Evolutionary conservation across 768 basidiomycete species (phyloP).

Genomic region (Lentinus tigrinus): DNA sequence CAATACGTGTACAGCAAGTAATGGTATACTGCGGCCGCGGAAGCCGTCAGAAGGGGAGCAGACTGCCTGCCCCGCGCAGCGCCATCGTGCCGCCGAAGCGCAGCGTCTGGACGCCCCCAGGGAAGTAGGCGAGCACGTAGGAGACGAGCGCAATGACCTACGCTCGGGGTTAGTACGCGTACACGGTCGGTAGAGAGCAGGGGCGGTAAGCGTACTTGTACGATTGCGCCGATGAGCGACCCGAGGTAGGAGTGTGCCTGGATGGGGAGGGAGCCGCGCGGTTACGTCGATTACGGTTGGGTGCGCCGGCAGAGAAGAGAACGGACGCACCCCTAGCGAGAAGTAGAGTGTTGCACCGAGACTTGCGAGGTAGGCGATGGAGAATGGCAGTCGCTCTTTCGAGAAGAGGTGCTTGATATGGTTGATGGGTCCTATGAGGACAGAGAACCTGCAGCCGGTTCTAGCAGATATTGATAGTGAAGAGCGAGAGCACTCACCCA

Average conservation of each 20-base stretch:
- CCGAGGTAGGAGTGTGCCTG: constrained; percentile 85
- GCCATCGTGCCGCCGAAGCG: constrained; percentile 79
- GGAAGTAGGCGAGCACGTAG: constrained; percentile 95
- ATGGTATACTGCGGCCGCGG: background rate
- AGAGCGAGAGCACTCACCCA: constrained; percentile 57
- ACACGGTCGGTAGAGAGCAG: background rate
- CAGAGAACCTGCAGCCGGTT: constrained; percentile 62
- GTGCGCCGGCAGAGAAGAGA: constrained; percentile 29
- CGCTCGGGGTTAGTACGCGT: background rate
- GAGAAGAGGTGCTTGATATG: constrained; percentile 88
- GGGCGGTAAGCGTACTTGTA: constrained; percentile 54
- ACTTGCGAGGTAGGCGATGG: constrained; percentile 77
- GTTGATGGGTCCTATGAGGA: constrained; percentile 87
- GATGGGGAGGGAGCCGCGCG: background rate
- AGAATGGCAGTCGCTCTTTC: constrained; percentile 82
- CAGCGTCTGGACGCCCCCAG: constrained; percentile 80
- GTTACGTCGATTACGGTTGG: background rate
- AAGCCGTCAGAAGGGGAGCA: constrained; percentile 64
- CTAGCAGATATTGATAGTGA: no score
- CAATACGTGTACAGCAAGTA: background rate
- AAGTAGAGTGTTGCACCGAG: constrained; percentile 89
- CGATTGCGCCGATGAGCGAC: constrained; percentile 75
- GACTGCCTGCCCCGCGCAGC: constrained; percentile 77
- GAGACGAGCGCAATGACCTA: constrained; percentile 81
- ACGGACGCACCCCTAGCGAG: constrained; percentile 66